Evolutionary conservation across 192 early-diverging fungal genomes (phyloP), one percentile per base, ranked within the genome.

Genomic region (Coemansia sp.): DNA sequence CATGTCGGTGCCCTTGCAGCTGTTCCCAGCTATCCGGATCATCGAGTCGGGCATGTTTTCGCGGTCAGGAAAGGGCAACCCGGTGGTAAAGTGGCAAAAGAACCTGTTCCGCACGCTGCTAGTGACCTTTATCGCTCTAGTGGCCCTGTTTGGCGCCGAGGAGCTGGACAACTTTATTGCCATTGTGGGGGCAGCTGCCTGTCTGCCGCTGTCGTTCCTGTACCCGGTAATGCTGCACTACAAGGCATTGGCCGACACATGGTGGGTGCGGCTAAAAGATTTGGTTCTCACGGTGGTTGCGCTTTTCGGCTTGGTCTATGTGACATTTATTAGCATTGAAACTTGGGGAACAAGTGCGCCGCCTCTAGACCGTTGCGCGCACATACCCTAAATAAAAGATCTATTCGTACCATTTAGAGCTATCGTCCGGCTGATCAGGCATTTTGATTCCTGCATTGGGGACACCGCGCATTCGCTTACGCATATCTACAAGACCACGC

Each of bases 11-110:
- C 95, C 95, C 2, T 77, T 98, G 36, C 89, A 89, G 44, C 80
- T 94, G 45, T 98, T 96, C 73, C 94, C 95, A 0, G 89, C 91
- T 7, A 92, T 95, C 57, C 87, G 91, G 53, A 98, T 98, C 63
- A 87, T 87, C 53, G 93, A 97, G 61, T 86, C 85, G 36, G 91
- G 83, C 14, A 41, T 95, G n/a, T 95, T 94, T 51, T 74, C 84
- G 8, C 76, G 83, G 61, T 89, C 87, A 18, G 94, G 94, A 48
- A 95, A 95, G 67, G 69, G 80, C 58, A 84, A 85, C 55, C 78
- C 54, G 11, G 50, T 83, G 19, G 88, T 95, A 62, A 95, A 97
- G 73, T 88, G 86, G 88, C 85, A 87, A 55, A 88, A 90, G 77
- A 97, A 95, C 64, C 56, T 83, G 57, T 91, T 89, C 79, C 81